A percentile compares a stretch with the other conserved stretches of the same genome.
phyloP scores from a whole-genome alignment of 768 basidiomycete genomes.

The Leucosporidium yakuticum region DNA sequence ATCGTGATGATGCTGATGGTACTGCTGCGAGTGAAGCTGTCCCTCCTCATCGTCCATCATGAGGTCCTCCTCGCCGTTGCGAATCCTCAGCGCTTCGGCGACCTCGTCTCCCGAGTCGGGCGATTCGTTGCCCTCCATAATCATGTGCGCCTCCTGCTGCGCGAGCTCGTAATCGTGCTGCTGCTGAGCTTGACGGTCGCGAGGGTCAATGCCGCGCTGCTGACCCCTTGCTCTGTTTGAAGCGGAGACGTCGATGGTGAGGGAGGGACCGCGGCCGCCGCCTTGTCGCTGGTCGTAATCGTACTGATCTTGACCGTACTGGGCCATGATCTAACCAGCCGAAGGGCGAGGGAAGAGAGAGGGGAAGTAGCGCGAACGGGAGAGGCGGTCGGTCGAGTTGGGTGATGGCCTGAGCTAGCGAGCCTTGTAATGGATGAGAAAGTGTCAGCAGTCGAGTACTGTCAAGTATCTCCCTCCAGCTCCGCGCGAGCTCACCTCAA shows the following conservation, averaged over 20 bases:
- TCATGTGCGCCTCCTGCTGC: constrained; percentile 17
- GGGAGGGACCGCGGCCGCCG: background rate
- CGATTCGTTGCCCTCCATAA: constrained; percentile 14
- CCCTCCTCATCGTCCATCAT: constrained; percentile 1
- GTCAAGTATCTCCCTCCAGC: too few relatives aligned
- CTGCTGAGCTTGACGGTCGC: background rate
- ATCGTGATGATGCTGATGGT: constrained; percentile 10
- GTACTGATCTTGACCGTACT: too few relatives aligned
- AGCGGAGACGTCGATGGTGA: constrained; percentile 2
- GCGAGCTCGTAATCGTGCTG: constrained; percentile 8
- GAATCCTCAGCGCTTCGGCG: constrained; percentile 11
- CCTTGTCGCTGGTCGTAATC: background rate
- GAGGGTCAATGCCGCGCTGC: constrained; percentile 5
- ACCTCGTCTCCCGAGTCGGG: constrained; percentile 20
- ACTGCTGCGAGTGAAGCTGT: constrained; percentile 12
- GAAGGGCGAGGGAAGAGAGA: background rate
- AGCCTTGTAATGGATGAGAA: too few relatives aligned
- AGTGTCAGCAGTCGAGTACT: too few relatives aligned
- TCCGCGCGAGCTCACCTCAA: too few relatives aligned
- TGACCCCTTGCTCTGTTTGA: constrained; percentile 1
- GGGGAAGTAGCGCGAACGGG: too few relatives aligned
- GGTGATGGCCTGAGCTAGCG: too few relatives aligned
- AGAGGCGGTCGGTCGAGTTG: too few relatives aligned
- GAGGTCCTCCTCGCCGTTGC: constrained; percentile 9
- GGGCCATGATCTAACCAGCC: background rate